Percentiles rank a stretch among this genome's conserved stretches.
Evolutionary conservation across 2,329 filamentous ascomycete species (phyloP).

Genomic region (Nemania sp.): DNA sequence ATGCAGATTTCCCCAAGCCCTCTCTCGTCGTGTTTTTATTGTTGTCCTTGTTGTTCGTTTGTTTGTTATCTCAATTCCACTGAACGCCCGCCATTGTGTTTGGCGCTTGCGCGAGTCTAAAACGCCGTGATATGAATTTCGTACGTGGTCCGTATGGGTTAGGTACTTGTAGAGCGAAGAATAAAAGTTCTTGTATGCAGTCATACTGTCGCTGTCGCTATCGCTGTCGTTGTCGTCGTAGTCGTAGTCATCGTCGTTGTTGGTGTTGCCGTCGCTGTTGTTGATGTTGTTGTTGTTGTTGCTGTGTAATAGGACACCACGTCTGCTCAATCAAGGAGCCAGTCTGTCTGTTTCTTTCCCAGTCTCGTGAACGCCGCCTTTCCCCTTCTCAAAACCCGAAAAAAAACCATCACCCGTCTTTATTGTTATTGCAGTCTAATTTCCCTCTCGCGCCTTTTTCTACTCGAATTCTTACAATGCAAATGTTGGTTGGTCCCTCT

Average conservation of each 20-base stretch:
- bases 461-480: slow-evolving; percentile 11
- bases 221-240: slow-evolving; percentile 7
- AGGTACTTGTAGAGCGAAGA: neutral
- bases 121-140: slow-evolving; percentile 16
- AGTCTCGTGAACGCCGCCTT: slow-evolving; percentile 20
- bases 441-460: slow-evolving; percentile 1
- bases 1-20: slow-evolving; percentile 28
- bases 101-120: neutral
- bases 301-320: slow-evolving; percentile 4
- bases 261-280: neutral
- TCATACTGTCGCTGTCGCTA: neutral
- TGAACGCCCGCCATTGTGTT: slow-evolving; percentile 8
- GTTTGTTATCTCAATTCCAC: slow-evolving; percentile 13
- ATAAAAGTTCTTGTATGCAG: neutral
- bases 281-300: slow-evolving; percentile 4
- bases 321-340: neutral
- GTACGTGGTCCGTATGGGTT: neutral
- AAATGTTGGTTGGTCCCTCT: slow-evolving; percentile 2
- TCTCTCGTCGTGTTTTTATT: slow-evolving; percentile 12
- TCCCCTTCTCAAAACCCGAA: slow-evolving; percentile 5
- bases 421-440: slow-evolving; percentile 23
- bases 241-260: neutral
- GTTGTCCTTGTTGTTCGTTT: slow-evolving; percentile 15
- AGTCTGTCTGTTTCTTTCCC: slow-evolving; percentile 4
- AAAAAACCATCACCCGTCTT: slow-evolving; percentile 13